Conservation (phyloP, 768 basidiomycete species). For the Rhizopogon vesiculosus region DNA sequence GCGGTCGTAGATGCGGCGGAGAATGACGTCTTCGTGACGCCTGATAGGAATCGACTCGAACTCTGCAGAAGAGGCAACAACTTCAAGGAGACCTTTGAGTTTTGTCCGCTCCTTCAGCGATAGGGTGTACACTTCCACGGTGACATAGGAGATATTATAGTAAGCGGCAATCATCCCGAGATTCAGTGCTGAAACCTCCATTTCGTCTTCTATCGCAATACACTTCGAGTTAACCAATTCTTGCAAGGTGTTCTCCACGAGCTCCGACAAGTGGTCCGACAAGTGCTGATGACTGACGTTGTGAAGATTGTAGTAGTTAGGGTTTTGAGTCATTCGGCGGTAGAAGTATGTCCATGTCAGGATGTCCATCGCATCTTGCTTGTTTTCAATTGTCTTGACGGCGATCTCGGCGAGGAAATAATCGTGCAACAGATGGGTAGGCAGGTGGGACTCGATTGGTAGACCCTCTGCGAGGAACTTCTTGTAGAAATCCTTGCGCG, state of each 20-base stretch:
- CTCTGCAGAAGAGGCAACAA: conserved; percentile 94
- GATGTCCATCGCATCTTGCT: conserved; percentile 98
- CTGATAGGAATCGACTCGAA: conserved; percentile 95
- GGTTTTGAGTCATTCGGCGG: conserved; percentile 95
- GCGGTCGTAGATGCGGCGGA: conserved; percentile 91
- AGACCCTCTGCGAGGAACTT: conserved; percentile 97
- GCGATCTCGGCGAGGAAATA: conserved; percentile 99
- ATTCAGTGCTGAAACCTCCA: conserved; percentile 89
- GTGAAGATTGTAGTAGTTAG: conserved; percentile 91
- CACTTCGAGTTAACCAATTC: conserved; percentile 95
- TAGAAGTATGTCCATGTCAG: conserved; percentile 99
- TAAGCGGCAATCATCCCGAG: conserved; percentile 98
- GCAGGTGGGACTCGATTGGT: conserved; percentile 93
- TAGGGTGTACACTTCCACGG: conserved; percentile 93
- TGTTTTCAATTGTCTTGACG: conserved; percentile 98
- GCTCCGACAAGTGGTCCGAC: conserved; percentile 92
- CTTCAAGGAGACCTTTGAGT: conserved; percentile 93
- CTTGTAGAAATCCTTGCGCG: conserved; percentile 97
- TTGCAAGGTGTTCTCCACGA: conserved; percentile 89
- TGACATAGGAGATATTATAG: conserved; percentile 93
- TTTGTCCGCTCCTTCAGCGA: conserved; percentile 96
- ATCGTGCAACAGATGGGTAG: conserved; percentile 88
- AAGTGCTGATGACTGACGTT: conserved; percentile 95
- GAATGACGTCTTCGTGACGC: conserved; percentile 81
- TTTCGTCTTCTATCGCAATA: conserved; percentile 91